phyloP scores from a whole-genome alignment of 2,329 filamentous ascomycete genomes.

The Fusarium gaditjirri region DNA sequence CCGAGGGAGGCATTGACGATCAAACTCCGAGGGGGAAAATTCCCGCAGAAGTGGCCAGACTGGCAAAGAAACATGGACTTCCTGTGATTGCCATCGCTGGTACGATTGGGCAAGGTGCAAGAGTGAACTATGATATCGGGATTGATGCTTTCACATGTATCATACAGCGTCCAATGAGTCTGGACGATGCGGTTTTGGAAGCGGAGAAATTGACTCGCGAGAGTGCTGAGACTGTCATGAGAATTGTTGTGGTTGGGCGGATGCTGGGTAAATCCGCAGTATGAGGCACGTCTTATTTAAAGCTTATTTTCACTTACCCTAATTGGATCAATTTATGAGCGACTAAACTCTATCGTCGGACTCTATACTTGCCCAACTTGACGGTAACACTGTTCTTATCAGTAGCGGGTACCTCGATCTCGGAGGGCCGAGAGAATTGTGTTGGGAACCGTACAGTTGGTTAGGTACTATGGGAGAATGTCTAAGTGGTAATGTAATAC shows the following conservation, averaged over 20 bases:
- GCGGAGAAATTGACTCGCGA: slow-evolving; percentile 47
- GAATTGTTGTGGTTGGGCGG: slow-evolving; percentile 47
- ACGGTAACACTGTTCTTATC: neutral
- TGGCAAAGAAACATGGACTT: slow-evolving; percentile 57
- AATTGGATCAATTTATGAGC: neutral
- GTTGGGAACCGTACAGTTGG: no score
- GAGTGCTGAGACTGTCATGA: slow-evolving; percentile 50
- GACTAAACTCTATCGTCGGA: neutral
- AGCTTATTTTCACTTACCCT: neutral
- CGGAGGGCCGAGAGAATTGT: rapidly evolving
- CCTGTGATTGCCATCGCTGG: slow-evolving; percentile 57
- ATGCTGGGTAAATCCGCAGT: slow-evolving; percentile 38
- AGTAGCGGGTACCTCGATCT: neutral
- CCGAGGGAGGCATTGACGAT: slow-evolving; percentile 63
- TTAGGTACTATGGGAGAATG: no score
- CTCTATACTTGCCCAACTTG: neutral
- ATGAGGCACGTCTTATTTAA: neutral
- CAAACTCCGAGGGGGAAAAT: slow-evolving; percentile 64
- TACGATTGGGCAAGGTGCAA: slow-evolving; percentile 49
- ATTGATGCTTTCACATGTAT: slow-evolving; percentile 51
- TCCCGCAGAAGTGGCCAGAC: slow-evolving; percentile 61
- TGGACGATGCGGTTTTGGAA: slow-evolving; percentile 46
- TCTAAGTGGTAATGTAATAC: neutral
- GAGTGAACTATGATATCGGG: slow-evolving; percentile 49
- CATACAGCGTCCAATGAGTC: slow-evolving; percentile 46